Conservation (phyloP, 2,329 filamentous ascomycete species). For the Alternaria postmessia region DNA sequence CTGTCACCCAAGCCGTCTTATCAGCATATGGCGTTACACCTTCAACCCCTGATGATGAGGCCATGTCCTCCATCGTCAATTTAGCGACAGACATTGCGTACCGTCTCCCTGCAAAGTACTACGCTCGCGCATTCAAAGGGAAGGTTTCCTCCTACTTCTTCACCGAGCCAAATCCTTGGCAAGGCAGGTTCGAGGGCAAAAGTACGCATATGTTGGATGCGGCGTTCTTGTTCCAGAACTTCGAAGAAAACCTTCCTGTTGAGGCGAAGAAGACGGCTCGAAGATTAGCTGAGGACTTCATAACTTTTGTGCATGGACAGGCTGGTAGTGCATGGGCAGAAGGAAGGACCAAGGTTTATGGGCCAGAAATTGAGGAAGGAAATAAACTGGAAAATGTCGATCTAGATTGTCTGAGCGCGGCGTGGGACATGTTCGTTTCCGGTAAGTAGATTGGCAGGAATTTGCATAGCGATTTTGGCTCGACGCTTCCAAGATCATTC, state of each 20-base stretch:
- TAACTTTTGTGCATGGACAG: conserved; percentile 31
- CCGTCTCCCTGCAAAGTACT: conserved; percentile 50
- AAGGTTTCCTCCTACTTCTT: conserved; percentile 32
- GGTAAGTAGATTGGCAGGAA: conserved; percentile 7
- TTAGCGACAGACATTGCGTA: conserved; percentile 57
- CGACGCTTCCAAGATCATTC: neutral
- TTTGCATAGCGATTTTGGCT: neutral
- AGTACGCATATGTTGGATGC: conserved; percentile 39
- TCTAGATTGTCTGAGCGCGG: conserved; percentile 15
- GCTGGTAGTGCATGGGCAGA: conserved; percentile 13
- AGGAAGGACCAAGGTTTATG: conserved; percentile 13
- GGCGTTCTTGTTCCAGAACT: conserved; percentile 40
- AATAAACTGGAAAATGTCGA: too few species aligned
- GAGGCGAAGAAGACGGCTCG: conserved; percentile 12
- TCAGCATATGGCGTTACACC: conserved; percentile 50
- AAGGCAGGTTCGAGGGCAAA: conserved; percentile 32
- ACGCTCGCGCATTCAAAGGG: conserved; percentile 40
- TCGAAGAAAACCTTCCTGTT: conserved; percentile 21
- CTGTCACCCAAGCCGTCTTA: conserved; percentile 33
- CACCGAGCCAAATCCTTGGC: conserved; percentile 36
- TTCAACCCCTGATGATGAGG: conserved; percentile 47
- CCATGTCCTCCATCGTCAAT: conserved; percentile 49
- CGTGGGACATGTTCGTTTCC: conserved; percentile 32
- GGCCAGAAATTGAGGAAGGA: conserved; percentile 8
- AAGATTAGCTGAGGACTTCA: conserved; percentile 25